Percentiles rank a stretch among this genome's conserved stretches.
These are phyloP conservation scores for Fonsecaea nubica DNA, from an alignment of 2,329 filamentous ascomycete genomes.

Conservation along the genomic window DNA sequence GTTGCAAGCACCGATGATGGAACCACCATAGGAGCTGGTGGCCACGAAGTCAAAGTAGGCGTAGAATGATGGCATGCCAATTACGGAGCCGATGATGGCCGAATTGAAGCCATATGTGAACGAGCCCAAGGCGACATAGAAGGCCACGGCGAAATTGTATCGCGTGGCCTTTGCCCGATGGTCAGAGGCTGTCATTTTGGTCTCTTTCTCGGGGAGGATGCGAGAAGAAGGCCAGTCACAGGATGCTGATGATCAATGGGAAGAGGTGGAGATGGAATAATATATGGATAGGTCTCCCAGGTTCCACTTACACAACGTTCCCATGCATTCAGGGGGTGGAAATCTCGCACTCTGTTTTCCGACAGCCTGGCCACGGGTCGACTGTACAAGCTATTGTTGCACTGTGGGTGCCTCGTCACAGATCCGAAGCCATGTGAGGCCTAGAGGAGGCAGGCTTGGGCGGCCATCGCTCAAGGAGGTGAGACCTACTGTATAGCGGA, in stretches of 20 bases:
- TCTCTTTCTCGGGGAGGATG: background rate
- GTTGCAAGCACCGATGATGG: slow-evolving; percentile 13
- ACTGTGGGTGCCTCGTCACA: background rate
- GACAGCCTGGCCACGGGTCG: background rate
- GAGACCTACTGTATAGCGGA: too few relatives aligned
- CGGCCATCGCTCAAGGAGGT: too few relatives aligned
- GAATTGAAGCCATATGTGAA: slow-evolving; percentile 33
- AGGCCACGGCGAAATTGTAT: slow-evolving; percentile 23
- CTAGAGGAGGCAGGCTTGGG: too few relatives aligned
- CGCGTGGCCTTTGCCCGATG: slow-evolving; percentile 14
- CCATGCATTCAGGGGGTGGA: background rate
- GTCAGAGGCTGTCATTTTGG: background rate
- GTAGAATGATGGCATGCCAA: slow-evolving; percentile 26
- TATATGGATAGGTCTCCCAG: background rate
- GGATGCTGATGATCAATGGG: background rate
- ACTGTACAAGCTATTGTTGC: background rate
- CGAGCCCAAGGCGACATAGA: slow-evolving; percentile 31
- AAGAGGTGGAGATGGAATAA: background rate
- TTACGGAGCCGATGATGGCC: slow-evolving; percentile 25
- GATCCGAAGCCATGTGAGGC: background rate
- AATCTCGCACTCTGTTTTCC: background rate
- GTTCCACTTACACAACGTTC: background rate
- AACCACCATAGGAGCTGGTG: slow-evolving; percentile 4
- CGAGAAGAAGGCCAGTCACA: background rate
- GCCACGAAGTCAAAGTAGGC: slow-evolving; percentile 53